These are phyloP conservation scores for Paraconiothyrium brasiliense DNA, from an alignment of 2,329 filamentous ascomycete genomes.

Conservation along the genomic window DNA sequence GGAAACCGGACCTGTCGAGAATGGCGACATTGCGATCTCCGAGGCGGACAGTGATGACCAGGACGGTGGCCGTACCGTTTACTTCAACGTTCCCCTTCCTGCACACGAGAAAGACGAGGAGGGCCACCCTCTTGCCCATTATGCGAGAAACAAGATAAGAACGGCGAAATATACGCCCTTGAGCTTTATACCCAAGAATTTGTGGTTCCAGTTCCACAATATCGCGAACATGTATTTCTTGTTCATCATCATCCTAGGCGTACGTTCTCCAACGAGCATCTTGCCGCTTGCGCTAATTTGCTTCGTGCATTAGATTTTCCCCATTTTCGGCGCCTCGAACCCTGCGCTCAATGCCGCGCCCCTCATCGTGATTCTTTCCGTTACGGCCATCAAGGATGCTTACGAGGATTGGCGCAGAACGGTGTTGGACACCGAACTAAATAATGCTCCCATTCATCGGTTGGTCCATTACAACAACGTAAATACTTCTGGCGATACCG, in stretches of 20 bases:
- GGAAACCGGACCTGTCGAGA: constrained; percentile 41
- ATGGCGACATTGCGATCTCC: constrained; percentile 57
- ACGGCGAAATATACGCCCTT: constrained; percentile 97
- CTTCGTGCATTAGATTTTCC: constrained; percentile 77
- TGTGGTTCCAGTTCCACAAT: constrained; percentile 98
- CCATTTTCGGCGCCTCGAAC: constrained; percentile 92
- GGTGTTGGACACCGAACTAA: constrained; percentile 88
- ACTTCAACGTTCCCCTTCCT: constrained; percentile 87
- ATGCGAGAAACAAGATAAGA: constrained; percentile 92
- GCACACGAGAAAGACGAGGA: constrained; percentile 79
- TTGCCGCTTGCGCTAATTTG: constrained; percentile 28
- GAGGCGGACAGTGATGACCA: constrained; percentile 51
- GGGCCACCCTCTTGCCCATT: constrained; percentile 74
- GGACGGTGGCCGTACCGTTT: constrained; percentile 67
- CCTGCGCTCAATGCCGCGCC: constrained; percentile 90
- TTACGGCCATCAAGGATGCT: constrained; percentile 93
- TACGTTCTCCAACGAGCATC: constrained; percentile 63
- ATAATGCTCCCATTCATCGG: constrained; percentile 94
- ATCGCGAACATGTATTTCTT: constrained; percentile 98
- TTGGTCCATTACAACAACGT: constrained; percentile 91
- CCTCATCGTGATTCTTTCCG: constrained; percentile 86
- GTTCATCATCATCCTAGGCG: constrained; percentile 91
- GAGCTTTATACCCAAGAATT: constrained; percentile 94
- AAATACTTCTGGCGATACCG: constrained; percentile 86
- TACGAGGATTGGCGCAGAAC: constrained; percentile 96